These are phyloP conservation scores for Paecilomyces variotii DNA, from an alignment of 2,329 filamentous ascomycete genomes.

Conservation along the genomic window DNA sequence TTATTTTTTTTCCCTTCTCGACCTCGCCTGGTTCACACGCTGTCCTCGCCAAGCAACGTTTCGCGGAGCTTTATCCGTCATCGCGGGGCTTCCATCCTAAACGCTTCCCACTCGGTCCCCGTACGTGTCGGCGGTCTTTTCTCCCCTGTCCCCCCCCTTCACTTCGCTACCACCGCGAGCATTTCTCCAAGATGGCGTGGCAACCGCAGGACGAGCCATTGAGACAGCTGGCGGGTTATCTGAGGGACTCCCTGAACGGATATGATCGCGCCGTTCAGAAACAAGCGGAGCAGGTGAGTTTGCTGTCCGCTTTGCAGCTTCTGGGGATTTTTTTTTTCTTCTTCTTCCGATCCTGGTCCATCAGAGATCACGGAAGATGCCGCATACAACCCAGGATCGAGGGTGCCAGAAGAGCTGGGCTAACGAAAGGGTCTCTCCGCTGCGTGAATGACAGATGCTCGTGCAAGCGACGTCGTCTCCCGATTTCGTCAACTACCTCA, in stretches of 20 bases:
- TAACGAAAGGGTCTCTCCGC: not conserved
- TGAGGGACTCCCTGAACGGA: conserved; percentile 86
- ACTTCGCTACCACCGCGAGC: conserved; percentile 3
- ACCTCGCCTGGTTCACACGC: not conserved
- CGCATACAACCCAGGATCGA: not conserved
- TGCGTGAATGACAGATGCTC: conserved; percentile 64
- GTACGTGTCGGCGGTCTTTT: not conserved
- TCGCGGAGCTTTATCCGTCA: not conserved
- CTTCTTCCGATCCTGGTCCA: not conserved
- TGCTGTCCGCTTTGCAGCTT: conserved; percentile 3
- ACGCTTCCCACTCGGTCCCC: not conserved
- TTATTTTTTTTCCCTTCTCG: not conserved
- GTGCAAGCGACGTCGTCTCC: conserved; percentile 78
- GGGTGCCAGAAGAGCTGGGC: not conserved
- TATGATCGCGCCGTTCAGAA: conserved; percentile 74
- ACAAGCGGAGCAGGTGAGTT: conserved; percentile 75
- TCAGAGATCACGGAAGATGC: not conserved
- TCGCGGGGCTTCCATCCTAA: not conserved
- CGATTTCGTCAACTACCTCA: conserved; percentile 95
- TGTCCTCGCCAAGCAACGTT: not conserved
- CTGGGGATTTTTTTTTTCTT: conserved; percentile 5
- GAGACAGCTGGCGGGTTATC: conserved; percentile 77
- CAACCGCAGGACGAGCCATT: conserved; percentile 81
- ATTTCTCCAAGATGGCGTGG: conserved; percentile 65
- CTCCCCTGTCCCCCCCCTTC: not conserved